Conservation (phyloP, 75 land plant genomes). For the Pseudotsuga menziesii region DNA sequence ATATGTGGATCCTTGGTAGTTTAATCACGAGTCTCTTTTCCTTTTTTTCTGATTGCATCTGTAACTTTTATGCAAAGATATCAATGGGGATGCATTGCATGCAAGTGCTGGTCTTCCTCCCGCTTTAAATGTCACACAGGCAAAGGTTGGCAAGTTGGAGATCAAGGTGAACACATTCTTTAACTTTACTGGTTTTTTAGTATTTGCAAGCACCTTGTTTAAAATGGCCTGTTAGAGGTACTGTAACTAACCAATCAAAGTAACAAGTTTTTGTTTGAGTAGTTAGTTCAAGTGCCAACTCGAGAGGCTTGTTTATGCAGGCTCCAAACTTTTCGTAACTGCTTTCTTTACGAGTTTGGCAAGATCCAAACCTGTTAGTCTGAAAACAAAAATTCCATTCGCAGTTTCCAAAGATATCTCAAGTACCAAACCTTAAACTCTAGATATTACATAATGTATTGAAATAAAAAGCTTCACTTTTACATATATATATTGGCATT, state of each 20-base stretch:
- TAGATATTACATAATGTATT: background rate
- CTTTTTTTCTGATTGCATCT: background rate
- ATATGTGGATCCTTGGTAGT: background rate
- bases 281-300: too few relatives aligned
- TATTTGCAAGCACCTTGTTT: background rate
- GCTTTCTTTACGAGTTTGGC: too few relatives aligned
- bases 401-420: background rate
- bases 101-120: constrained; percentile 94
- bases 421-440: background rate
- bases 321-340: too few relatives aligned
- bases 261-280: background rate
- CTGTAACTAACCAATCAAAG: background rate
- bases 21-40: background rate
- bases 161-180: constrained; percentile 51
- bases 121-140: constrained; percentile 73
- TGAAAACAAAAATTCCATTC: background rate
- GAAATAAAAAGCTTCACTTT: background rate
- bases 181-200: background rate
- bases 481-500: too few relatives aligned
- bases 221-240: background rate
- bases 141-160: constrained; percentile 84
- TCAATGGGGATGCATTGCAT: constrained; percentile 94
- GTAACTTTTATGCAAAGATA: constrained; percentile 43
- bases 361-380: too few relatives aligned
- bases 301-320: too few relatives aligned